Base-by-base conservation (phyloP, 164 flowering plant species). In the Vitis labrusca region DNA sequence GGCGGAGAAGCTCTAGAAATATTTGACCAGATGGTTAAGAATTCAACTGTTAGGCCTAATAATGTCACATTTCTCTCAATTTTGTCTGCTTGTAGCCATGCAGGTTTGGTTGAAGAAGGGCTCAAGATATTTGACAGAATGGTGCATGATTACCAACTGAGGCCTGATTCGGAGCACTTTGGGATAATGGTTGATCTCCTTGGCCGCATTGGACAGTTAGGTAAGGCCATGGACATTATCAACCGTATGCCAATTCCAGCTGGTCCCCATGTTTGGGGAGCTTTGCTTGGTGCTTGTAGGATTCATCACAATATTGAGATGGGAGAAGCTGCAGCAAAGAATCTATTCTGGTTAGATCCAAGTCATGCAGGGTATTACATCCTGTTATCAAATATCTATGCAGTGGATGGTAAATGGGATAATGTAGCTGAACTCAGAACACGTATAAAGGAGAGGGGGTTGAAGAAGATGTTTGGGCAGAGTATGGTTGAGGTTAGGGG, bases 71-170 rank as follows among this genome's bases (percentile, higher is more conserved):
- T 86, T 63, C 83, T 89, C 47, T 80, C 86, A 11, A 66, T 87
- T 37, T 64, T 89, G 65, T 72, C 88, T 29, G 89, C 91, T 9
- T 89, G 93, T 69, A 81, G 89, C 65, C 89, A 84, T 72, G 59
- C 82, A 17, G 91, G 91, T 30, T 69, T 85, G 63, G 65, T 89
- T 59, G 71, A 79, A 56, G 84, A 84, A 67, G 93, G 89, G 17
- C 73, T 79, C 44, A 48, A 75, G 52, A 66, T 82, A 30, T 84
- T 87, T 60, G 32, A 84, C 51, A 69, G 56, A 44, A 89, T 87
- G 93, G 71, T 74, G 12, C 63, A 72, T 47, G 71, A 72, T 3
- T 74, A 75, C 62, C 50, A 62, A 13, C 52, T 85, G 30, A 63
- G 53, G 58, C 91, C 86, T 1, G 68, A 61, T 57, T 62, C 76